Evolutionary conservation across 331 rosid genomes (phyloP).

Genomic region (Saraca asoca): DNA sequence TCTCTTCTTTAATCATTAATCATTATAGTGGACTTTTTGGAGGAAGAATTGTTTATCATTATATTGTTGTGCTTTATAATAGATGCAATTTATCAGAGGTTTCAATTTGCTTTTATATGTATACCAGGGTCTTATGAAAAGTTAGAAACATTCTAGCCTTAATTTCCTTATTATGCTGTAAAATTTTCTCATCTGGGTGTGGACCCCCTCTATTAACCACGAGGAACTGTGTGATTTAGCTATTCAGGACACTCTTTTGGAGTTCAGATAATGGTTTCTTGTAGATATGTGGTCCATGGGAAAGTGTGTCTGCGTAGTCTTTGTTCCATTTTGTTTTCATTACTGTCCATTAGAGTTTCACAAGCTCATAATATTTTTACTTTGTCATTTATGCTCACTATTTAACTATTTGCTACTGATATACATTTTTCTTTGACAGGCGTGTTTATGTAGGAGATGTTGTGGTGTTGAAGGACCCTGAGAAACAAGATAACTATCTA

Average conservation of each 20-base stretch:
- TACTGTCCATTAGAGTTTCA: neutral
- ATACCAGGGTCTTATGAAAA: neutral
- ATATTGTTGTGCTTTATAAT: too few species aligned
- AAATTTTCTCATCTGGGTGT: slow-evolving; percentile 9
- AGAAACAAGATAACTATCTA: slow-evolving; percentile 57
- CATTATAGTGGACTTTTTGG: too few species aligned
- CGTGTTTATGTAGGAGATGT: slow-evolving; percentile 90
- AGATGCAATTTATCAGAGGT: too few species aligned
- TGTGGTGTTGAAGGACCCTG: slow-evolving; percentile 83
- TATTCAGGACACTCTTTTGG: neutral
- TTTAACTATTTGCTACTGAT: slow-evolving; percentile 38
- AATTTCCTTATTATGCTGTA: neutral
- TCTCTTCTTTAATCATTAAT: too few species aligned
- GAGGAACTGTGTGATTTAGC: neutral
- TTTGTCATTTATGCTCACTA: slow-evolving; percentile 19
- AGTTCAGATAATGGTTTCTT: slow-evolving; percentile 12
- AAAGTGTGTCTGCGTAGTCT: neutral
- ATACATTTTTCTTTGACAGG: slow-evolving; percentile 58
- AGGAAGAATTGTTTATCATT: too few species aligned
- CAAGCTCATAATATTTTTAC: slow-evolving; percentile 13
- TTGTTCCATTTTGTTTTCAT: slow-evolving; percentile 5
- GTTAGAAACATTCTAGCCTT: neutral
- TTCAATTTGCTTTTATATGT: too few species aligned
- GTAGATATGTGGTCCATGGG: slow-evolving; percentile 1
- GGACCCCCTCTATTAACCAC: neutral